Evolutionary conservation across 768 basidiomycete species (phyloP).

Genomic region (Mycena vitilis): DNA sequence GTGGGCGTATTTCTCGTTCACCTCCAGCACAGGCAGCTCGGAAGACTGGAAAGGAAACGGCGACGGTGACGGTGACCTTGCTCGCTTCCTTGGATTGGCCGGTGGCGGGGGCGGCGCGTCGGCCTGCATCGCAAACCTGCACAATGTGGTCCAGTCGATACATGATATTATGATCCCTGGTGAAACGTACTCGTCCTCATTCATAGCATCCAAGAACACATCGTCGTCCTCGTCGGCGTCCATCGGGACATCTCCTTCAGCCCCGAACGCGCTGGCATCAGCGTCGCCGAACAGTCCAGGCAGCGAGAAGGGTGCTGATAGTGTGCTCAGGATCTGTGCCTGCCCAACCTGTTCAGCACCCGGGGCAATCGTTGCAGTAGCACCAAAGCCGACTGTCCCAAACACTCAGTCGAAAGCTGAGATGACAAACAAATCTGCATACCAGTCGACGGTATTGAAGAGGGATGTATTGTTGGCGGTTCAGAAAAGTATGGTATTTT

Average conservation of each 20-base stretch:
- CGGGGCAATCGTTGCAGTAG: slow-evolving; percentile 59
- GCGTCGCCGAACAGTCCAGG: slow-evolving; percentile 85
- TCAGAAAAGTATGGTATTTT: slow-evolving; percentile 91
- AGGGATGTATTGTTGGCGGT: slow-evolving; percentile 85
- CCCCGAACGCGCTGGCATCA: slow-evolving; percentile 83
- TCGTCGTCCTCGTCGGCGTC: slow-evolving; percentile 53
- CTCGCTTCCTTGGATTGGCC: slow-evolving; percentile 39
- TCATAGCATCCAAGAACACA: slow-evolving; percentile 47
- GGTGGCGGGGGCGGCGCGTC: slow-evolving; percentile 9
- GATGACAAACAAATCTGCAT: slow-evolving; percentile 29
- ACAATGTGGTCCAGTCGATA: not conserved
- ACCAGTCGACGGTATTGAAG: slow-evolving; percentile 70
- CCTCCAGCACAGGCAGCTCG: slow-evolving; percentile 35
- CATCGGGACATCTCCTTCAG: slow-evolving; percentile 56
- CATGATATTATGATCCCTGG: not conserved
- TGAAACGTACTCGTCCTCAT: slow-evolving; percentile 51
- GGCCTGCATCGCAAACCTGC: slow-evolving; percentile 32
- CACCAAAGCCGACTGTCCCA: slow-evolving; percentile 41
- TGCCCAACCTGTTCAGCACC: slow-evolving; percentile 87
- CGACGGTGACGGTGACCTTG: slow-evolving; percentile 33
- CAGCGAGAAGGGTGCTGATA: slow-evolving; percentile 83
- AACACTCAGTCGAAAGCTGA: slow-evolving; percentile 32
- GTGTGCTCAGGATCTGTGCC: slow-evolving; percentile 77
- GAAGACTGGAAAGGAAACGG: slow-evolving; percentile 24
- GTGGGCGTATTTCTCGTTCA: slow-evolving; percentile 44